phyloP scores from a whole-genome alignment of 2,329 filamentous ascomycete genomes.

The Trichophyton equinum region DNA sequence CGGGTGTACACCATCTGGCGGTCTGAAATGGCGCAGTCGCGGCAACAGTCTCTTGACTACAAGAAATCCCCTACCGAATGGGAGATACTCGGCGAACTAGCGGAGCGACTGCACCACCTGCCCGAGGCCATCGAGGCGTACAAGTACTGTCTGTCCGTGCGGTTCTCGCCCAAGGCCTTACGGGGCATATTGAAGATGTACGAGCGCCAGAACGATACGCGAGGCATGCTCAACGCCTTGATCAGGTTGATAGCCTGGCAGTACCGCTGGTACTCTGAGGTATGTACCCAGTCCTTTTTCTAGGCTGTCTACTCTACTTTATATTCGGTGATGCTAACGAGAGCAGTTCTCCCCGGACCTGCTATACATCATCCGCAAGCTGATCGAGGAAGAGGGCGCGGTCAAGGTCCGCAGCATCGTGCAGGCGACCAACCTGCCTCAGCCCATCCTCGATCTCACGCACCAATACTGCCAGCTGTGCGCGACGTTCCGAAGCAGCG shows the following conservation, averaged over 20 bases:
- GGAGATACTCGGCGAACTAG: slow-evolving; percentile 91
- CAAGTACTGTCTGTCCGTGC: slow-evolving; percentile 68
- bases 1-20: slow-evolving; percentile 99
- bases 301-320: neutral
- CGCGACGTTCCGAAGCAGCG: slow-evolving; percentile 87
- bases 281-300: slow-evolving; percentile 21
- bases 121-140: slow-evolving; percentile 92
- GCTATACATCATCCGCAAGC: slow-evolving; percentile 70
- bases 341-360: slow-evolving; percentile 75
- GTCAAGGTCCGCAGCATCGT: slow-evolving; percentile 97
- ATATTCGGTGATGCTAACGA: neutral
- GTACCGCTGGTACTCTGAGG: slow-evolving; percentile 97
- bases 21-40: slow-evolving; percentile 92
- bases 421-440: slow-evolving; percentile 85
- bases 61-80: slow-evolving; percentile 95
- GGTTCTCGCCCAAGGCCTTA: slow-evolving; percentile 89
- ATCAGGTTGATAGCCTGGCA: slow-evolving; percentile 95
- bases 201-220: slow-evolving; percentile 63
- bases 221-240: slow-evolving; percentile 69
- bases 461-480: slow-evolving; percentile 94
- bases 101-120: slow-evolving; percentile 80
- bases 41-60: slow-evolving; percentile 85
- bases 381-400: slow-evolving; percentile 95
- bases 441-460: slow-evolving; percentile 84
- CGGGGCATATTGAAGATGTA: slow-evolving; percentile 70